Evolutionary conservation across 768 basidiomycete species (phyloP).

Genomic region (Lentinula guzmanii): DNA sequence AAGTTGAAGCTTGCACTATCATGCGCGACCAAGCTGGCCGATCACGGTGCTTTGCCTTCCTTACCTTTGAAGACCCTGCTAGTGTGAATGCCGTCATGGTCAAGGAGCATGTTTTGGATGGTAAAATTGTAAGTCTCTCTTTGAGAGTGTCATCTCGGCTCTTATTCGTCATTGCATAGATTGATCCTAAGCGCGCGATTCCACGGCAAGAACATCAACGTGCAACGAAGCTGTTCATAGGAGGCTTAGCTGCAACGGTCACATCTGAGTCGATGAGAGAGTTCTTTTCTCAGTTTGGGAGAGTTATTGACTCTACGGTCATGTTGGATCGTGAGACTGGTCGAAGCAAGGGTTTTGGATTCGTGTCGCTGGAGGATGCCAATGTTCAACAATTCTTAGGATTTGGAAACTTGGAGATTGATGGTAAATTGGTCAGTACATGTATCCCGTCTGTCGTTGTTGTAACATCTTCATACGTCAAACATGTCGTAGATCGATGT

Average conservation of each 20-base stretch:
- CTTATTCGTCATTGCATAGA: constrained; percentile 50
- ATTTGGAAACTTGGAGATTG: constrained; percentile 85
- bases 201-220: constrained; percentile 93
- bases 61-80: constrained; percentile 91
- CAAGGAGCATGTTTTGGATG: constrained; percentile 90
- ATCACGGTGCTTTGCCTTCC: constrained; percentile 95
- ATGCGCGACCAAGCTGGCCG: constrained; percentile 96
- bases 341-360: constrained; percentile 95
- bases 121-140: constrained; percentile 80
- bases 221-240: constrained; percentile 94
- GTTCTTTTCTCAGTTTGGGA: constrained; percentile 92
- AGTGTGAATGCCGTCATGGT: constrained; percentile 96
- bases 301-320: constrained; percentile 95
- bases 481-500: constrained; percentile 75
- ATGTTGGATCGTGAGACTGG: constrained; percentile 98
- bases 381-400: constrained; percentile 85
- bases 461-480: constrained; percentile 9
- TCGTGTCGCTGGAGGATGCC: constrained; percentile 91
- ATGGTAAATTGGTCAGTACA: constrained; percentile 81
- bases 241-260: constrained; percentile 86
- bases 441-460: constrained; percentile 33
- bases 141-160: constrained; percentile 35
- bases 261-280: constrained; percentile 91
- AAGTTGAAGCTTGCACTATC: constrained; percentile 96
- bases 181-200: constrained; percentile 98